Base-by-base conservation (phyloP, 2,329 filamentous ascomycete species). In the Pseudogymnoascus sp. region DNA sequence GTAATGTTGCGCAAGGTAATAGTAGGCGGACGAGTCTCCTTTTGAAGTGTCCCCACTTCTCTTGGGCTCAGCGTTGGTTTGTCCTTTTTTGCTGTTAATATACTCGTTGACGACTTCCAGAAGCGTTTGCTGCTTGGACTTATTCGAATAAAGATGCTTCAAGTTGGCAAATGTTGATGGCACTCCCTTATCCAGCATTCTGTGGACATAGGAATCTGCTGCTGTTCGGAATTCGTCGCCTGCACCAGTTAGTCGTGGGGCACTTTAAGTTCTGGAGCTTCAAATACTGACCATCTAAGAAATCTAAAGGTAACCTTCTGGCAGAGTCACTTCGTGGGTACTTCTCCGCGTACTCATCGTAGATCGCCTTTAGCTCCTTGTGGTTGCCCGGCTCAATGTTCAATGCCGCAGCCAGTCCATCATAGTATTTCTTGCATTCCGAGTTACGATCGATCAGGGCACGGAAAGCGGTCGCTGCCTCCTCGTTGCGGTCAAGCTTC, bases 81-180 rank as follows among this genome's bases (percentile, higher is more conserved):
- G 73, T 28, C 76, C 77, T 64, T 79, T 78, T 62, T 80, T 82
- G 36, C 85, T 84, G 19, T 86, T 79, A 11, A 90, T 81, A 72
- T 97, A 98, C 62, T 89, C 85, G 70, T 95, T 85, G 1, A 90
- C 92, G 43, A 98, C 76, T 39, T 86, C 81, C 68, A 89, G 85
- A 43, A 99, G 84, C 0, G 82, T 83, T n/a, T 88, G 82, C 74
- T 88, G 90, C 80, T 99, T 99, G 69, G 78, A 83, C 0, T 83
- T 69, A 74, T 96, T 88, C 13, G 82, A 82, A 79, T 98, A 99
- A 21, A 99, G 83, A 69, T 96, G 87, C 79, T 99, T 99, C 66
- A 99, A 83, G 76, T 98, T 99, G 37, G 92, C 92, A 77, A 99
- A 99, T 3, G 93, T 93, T 2, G 95, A 99, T 1, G 95, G 93